Evolutionary conservation across 371 early-diverging fungal species (phyloP).

Genomic region (Mortierella sp.): DNA sequence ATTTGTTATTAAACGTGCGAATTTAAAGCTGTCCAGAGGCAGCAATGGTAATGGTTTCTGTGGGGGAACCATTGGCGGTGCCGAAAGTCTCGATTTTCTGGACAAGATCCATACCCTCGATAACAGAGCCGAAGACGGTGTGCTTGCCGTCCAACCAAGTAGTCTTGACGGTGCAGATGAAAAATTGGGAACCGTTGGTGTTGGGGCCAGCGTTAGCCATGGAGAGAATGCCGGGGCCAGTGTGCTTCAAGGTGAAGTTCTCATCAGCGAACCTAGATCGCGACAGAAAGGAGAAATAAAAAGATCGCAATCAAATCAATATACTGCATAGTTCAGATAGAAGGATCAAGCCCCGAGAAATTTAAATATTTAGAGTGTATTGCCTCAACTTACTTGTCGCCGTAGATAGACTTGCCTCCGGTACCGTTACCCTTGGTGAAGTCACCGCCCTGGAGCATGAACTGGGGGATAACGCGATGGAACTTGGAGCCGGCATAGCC

Average conservation of each 20-base stretch:
- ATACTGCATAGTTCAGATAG: too few relatives aligned
- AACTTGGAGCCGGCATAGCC: conserved; percentile 93
- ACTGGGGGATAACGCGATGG: conserved; percentile 94
- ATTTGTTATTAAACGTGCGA: background rate
- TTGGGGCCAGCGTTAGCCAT: conserved; percentile 98
- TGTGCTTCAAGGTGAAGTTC: conserved; percentile 97
- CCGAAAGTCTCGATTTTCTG: conserved; percentile 39
- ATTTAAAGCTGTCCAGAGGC: conserved; percentile 50
- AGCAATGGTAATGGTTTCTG: conserved; percentile 29
- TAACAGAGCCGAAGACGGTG: conserved; percentile 98
- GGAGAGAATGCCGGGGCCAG: conserved; percentile 85
- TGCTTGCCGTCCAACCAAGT: conserved; percentile 99
- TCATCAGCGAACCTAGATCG: conserved; percentile 90
- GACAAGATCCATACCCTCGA: conserved; percentile 65
- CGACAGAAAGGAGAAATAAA: conserved; percentile 31
- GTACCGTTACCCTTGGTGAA: conserved; percentile 96
- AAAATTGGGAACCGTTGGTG: conserved; percentile 99
- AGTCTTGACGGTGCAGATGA: conserved; percentile 89
- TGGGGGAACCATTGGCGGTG: conserved; percentile 21
- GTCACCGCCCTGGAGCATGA: conserved; percentile 99
- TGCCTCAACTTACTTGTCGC: conserved; percentile 64
- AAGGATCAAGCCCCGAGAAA: background rate
- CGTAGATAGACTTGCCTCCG: conserved; percentile 98
- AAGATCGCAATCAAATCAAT: too few relatives aligned
- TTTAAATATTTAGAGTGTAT: background rate